Conservation (phyloP, 345 rosid genomes). For the Eucalyptus pauciflora region DNA sequence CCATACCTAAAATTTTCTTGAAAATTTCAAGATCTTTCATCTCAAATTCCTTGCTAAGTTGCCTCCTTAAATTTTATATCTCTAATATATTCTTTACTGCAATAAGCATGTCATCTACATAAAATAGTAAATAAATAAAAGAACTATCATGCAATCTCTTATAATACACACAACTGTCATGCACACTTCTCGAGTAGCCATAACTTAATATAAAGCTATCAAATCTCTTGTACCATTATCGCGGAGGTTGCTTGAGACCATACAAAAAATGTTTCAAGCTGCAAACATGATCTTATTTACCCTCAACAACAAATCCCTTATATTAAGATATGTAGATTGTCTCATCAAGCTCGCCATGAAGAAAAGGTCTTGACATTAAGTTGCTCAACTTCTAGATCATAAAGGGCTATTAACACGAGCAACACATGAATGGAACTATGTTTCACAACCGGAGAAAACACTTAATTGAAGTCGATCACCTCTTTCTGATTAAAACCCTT, state of each 20-base stretch:
- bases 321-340: background rate
- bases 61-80: background rate
- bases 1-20: background rate
- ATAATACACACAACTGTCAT: too few species aligned
- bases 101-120: background rate
- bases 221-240: background rate
- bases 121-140: background rate
- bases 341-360: background rate
- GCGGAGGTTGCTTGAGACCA: fast-evolving
- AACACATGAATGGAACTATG: background rate
- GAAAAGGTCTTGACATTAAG: background rate
- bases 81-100: fast-evolving
- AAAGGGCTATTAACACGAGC: background rate
- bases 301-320: background rate
- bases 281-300: background rate
- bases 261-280: background rate
- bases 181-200: background rate
- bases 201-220: background rate
- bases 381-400: background rate
- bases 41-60: background rate
- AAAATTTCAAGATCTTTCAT: background rate
- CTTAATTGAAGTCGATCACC: background rate
- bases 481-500: fast-evolving
- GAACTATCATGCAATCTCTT: background rate
- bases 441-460: too few species aligned